These are phyloP conservation scores for Claviceps pusilla DNA, from an alignment of 2,329 filamentous ascomycete species.

Conservation along the genomic window DNA sequence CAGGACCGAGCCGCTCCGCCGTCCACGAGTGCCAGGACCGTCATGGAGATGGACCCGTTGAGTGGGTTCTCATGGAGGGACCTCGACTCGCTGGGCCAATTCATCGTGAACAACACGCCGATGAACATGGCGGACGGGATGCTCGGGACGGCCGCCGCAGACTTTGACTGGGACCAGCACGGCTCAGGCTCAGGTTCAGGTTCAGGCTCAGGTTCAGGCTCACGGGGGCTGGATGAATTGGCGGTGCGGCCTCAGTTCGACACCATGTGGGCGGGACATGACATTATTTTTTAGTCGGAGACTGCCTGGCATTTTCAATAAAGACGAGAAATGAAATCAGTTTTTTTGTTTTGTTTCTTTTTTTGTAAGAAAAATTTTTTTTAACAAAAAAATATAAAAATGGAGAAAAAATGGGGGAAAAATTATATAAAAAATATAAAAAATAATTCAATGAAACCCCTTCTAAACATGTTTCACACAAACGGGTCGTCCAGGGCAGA, in stretches of 20 bases:
- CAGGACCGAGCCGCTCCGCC: background rate
- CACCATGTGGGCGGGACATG: constrained; percentile 9
- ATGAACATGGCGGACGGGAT: constrained; percentile 12
- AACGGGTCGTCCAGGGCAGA: no score
- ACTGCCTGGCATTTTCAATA: no score
- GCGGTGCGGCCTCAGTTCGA: constrained; percentile 10
- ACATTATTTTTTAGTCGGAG: constrained; percentile 11
- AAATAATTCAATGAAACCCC: no score
- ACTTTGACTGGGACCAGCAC: constrained; percentile 13
- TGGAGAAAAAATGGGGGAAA: no score
- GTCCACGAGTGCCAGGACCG: background rate
- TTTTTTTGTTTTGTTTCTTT: no score
- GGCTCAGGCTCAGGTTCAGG: no score
- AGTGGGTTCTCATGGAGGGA: constrained; percentile 49
- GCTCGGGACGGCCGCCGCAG: constrained; percentile 11
- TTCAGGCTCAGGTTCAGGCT: no score
- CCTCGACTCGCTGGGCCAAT: constrained; percentile 43
- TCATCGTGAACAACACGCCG: constrained; percentile 19
- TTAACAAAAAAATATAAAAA: no score
- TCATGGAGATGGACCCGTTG: constrained; percentile 26
- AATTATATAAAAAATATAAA: no score
- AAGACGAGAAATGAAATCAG: background rate
- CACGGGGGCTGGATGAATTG: constrained; percentile 9
- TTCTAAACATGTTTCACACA: no score
- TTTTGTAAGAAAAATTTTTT: no score